Conservation (phyloP, 2,329 filamentous ascomycete species). For the Diaporthe capsici region DNA sequence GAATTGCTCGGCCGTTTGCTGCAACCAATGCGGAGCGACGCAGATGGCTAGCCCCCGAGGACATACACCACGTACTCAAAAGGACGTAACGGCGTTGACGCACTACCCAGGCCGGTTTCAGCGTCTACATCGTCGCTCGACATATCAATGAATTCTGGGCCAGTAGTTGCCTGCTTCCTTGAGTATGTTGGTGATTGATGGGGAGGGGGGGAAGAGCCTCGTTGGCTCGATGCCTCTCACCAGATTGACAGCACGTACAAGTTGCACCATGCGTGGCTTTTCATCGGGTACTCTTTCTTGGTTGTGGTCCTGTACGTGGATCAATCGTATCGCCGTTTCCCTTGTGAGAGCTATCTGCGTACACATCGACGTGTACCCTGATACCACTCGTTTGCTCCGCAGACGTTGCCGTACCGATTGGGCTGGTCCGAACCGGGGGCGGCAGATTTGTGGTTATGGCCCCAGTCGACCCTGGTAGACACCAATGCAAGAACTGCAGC, state of each 20-base stretch:
- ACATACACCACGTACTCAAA: background rate
- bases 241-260: slow-evolving; percentile 19
- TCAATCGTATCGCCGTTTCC: slow-evolving; percentile 6
- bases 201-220: background rate
- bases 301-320: background rate
- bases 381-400: slow-evolving; percentile 4
- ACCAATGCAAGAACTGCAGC: slow-evolving; percentile 36
- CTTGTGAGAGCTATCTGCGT: slow-evolving; percentile 18
- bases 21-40: background rate
- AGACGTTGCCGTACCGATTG: slow-evolving; percentile 25
- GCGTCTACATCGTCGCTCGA: background rate
- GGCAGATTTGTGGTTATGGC: slow-evolving; percentile 26
- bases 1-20: slow-evolving; percentile 9
- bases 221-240: slow-evolving; percentile 13
- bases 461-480: slow-evolving; percentile 27
- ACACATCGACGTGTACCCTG: slow-evolving; percentile 16
- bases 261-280: slow-evolving; percentile 26
- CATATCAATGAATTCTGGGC: background rate
- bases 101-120: slow-evolving; percentile 17
- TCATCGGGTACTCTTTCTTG: slow-evolving; percentile 14
- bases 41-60: background rate
- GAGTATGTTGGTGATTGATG: background rate
- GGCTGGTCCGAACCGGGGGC: background rate
- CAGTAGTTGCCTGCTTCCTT: background rate
- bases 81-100: background rate